These are phyloP conservation scores for Sporobolomyces phaffii DNA, from an alignment of 768 basidiomycete species.

Conservation along the genomic window DNA sequence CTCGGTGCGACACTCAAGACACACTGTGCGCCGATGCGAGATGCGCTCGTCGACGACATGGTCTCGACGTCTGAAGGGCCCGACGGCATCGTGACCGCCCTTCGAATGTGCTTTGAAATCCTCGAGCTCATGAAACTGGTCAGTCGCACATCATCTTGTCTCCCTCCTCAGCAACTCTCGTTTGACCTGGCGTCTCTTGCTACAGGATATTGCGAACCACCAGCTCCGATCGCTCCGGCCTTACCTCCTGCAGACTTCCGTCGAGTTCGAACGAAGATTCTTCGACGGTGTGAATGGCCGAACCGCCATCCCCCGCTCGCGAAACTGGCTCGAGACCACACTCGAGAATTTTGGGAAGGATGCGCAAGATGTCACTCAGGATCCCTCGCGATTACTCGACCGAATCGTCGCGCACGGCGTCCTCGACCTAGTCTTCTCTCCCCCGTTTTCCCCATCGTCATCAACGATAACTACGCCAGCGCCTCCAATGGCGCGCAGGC, in stretches of 20 bases:
- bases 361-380: constrained; percentile 44
- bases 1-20: constrained; percentile 77
- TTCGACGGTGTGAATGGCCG: constrained; percentile 55
- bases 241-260: constrained; percentile 73
- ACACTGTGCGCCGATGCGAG: constrained; percentile 90
- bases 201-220: constrained; percentile 90
- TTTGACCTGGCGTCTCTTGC: not conserved
- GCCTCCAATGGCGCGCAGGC: constrained; percentile 28
- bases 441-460: constrained; percentile 19
- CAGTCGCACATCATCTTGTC: constrained; percentile 46
- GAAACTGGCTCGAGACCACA: constrained; percentile 59
- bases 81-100: constrained; percentile 61
- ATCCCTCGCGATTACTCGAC: constrained; percentile 49
- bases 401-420: constrained; percentile 12
- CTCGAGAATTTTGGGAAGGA: constrained; percentile 20
- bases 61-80: constrained; percentile 51
- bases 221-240: constrained; percentile 87
- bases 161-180: constrained; percentile 15
- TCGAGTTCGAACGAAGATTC: constrained; percentile 69
- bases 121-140: constrained; percentile 93
- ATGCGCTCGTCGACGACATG: constrained; percentile 75
- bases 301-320: constrained; percentile 52
- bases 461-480: constrained; percentile 12
- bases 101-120: constrained; percentile 79
- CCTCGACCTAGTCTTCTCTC: constrained; percentile 47